phyloP scores from a whole-genome alignment of 768 basidiomycete species.

The Termitomyces heimii region DNA sequence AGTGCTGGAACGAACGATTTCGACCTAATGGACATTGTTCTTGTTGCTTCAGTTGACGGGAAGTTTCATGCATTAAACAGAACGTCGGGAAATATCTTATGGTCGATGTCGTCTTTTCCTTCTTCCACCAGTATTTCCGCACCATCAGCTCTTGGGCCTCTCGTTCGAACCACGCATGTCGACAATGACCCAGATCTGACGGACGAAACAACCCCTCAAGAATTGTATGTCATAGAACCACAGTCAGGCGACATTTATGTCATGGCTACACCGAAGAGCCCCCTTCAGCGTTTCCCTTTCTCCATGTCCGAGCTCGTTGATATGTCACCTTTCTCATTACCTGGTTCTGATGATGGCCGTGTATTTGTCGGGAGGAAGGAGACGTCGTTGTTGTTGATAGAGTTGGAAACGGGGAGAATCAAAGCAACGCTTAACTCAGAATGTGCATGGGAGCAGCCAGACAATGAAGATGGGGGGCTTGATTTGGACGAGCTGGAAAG shows the following conservation, averaged over 20 bases:
- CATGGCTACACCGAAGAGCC: slow-evolving; percentile 58
- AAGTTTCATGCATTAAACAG: slow-evolving; percentile 92
- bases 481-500: slow-evolving; percentile 41
- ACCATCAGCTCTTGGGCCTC: slow-evolving; percentile 59
- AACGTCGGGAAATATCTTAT: slow-evolving; percentile 73
- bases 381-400: slow-evolving; percentile 70
- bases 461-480: slow-evolving; percentile 36
- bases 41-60: slow-evolving; percentile 92
- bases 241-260: slow-evolving; percentile 93
- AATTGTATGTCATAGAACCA: slow-evolving; percentile 92
- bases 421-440: slow-evolving; percentile 71
- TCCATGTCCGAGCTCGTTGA: slow-evolving; percentile 93
- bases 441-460: slow-evolving; percentile 71
- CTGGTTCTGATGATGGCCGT: slow-evolving; percentile 54
- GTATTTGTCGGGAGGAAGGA: slow-evolving; percentile 91
- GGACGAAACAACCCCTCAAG: slow-evolving; percentile 48
- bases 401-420: slow-evolving; percentile 75
- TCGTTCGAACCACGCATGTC: slow-evolving; percentile 66
- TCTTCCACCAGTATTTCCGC: slow-evolving; percentile 30
- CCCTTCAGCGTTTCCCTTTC: slow-evolving; percentile 84
- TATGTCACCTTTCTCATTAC: slow-evolving; percentile 76
- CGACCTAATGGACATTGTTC: slow-evolving; percentile 74
- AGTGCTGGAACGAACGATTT: slow-evolving; percentile 34
- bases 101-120: slow-evolving; percentile 78
- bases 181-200: slow-evolving; percentile 50